phyloP scores from a whole-genome alignment of 768 basidiomycete genomes.

The Tulasnella sp. region DNA sequence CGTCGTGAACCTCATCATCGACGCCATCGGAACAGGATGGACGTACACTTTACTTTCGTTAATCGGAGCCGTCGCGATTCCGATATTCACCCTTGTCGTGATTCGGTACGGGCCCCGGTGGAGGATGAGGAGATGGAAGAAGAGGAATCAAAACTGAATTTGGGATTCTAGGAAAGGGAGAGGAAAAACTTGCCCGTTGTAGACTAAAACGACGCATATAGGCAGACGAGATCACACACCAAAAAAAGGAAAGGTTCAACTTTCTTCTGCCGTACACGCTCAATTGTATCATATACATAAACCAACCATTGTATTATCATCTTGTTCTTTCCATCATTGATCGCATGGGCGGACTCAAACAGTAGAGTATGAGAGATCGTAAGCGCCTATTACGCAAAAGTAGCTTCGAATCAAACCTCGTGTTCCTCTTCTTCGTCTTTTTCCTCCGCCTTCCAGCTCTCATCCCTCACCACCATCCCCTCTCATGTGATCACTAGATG shows the following conservation, averaged over 20 bases:
- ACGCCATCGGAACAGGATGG: constrained; percentile 57
- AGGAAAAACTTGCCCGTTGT: not conserved
- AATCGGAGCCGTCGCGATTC: constrained; percentile 40
- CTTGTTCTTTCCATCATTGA: too few species aligned
- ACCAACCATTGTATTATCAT: not conserved
- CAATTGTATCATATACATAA: not conserved
- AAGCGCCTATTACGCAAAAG: too few species aligned
- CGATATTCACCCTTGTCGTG: constrained; percentile 42
- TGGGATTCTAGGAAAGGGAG: not conserved
- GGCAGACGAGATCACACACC: not conserved
- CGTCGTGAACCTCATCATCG: constrained; percentile 52
- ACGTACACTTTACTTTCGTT: constrained; percentile 56
- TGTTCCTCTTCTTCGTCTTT: too few species aligned
- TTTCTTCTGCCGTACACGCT: not conserved
- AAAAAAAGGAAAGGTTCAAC: not conserved
- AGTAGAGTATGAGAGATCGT: too few species aligned
- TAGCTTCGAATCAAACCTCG: too few species aligned
- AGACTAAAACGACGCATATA: not conserved
- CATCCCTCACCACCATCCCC: too few species aligned
- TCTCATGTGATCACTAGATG: too few species aligned
- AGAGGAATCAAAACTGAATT: not conserved
- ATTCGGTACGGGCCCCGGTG: constrained; percentile 51
- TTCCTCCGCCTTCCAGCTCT: too few species aligned
- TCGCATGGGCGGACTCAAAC: too few species aligned
- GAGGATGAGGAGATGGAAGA: constrained; percentile 12